phyloP scores from a whole-genome alignment of 2,329 filamentous ascomycete species.

The Epichloe baconii region DNA sequence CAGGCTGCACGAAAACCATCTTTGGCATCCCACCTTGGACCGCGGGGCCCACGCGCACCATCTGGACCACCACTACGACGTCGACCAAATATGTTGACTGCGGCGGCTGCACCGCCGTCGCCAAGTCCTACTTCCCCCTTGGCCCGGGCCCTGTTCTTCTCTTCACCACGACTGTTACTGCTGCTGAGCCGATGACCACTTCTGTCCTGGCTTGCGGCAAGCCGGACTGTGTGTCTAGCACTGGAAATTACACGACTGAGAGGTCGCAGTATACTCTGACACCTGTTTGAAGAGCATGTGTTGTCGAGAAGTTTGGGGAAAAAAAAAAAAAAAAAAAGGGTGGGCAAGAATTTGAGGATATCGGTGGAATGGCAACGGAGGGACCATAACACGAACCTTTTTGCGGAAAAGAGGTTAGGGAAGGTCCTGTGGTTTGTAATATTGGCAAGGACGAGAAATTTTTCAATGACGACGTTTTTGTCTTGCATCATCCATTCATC shows the following conservation, averaged over 20 bases:
- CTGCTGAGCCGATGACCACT: constrained; percentile 2
- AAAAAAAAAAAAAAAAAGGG: too few species aligned
- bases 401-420: neutral
- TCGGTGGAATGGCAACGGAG: too few species aligned
- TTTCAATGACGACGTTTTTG: too few species aligned
- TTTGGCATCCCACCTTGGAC: constrained; percentile 5
- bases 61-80: constrained; percentile 16
- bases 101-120: constrained; percentile 11
- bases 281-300: too few species aligned
- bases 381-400: neutral
- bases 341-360: too few species aligned
- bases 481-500: too few species aligned
- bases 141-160: constrained; percentile 11
- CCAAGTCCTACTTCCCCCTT: neutral
- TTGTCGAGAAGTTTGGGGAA: too few species aligned
- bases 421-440: neutral
- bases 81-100: constrained; percentile 13
- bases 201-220: constrained; percentile 5
- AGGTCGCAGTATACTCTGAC: neutral
- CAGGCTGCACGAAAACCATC: constrained; percentile 8
- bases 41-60: constrained; percentile 11
- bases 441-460: too few species aligned
- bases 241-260: neutral
- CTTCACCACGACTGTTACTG: constrained; percentile 13
- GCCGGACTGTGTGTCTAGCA: neutral